Evolutionary conservation across 768 basidiomycete genomes (phyloP), one percentile per base, ranked within the genome.

Genomic region (Podaxis mareebaensis): DNA sequence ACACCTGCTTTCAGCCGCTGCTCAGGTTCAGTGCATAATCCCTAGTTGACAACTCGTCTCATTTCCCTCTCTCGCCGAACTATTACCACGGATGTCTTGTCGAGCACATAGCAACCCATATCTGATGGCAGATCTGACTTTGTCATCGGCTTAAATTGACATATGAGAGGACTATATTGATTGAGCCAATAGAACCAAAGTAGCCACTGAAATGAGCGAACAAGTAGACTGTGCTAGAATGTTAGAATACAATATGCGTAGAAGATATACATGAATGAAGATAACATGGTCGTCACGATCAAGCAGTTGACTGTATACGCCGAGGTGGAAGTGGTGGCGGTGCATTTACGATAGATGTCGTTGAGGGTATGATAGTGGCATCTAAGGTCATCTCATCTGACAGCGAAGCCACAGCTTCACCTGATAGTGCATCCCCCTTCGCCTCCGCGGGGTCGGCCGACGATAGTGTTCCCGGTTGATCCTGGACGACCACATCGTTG

Each of bases 291-390:
- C 38, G 17, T 51, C 30, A 53, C 46, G 52, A 60, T 68, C 60
- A 69, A 28, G 68, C 66, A 53, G 69, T 61, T 10, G 70, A 67
- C 39, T 66, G 67, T 58, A 69, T 62, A 26, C 67, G 72, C 51
- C 73, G 73, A 64, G 73, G 73, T 13, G 73, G 73, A 33, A 74
- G 64, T 12, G 73, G 68, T 40, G 73, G 73, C n/a, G 73, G 69
- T 49, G 65, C 52, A 52, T 64, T 63, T 1, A 22, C 39, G 13
- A 13, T 60, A 10, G 59, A 36, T 39, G 59, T 51, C n/a, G 40
- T 58, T 30, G 65, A 17, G 39, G 55, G 10, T 15, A 42, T 52
- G 39, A 60, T 8, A 56, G 28, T n/a, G 58, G 60, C 55, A 39
- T 58, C 33, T 42, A 44, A 28, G 2, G 33, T 55, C 40, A 58